Percentiles rank a stretch among this genome's conserved stretches.
Conservation (phyloP, 2,329 filamentous ascomycete species). For the Ceratocystis variospora region DNA sequence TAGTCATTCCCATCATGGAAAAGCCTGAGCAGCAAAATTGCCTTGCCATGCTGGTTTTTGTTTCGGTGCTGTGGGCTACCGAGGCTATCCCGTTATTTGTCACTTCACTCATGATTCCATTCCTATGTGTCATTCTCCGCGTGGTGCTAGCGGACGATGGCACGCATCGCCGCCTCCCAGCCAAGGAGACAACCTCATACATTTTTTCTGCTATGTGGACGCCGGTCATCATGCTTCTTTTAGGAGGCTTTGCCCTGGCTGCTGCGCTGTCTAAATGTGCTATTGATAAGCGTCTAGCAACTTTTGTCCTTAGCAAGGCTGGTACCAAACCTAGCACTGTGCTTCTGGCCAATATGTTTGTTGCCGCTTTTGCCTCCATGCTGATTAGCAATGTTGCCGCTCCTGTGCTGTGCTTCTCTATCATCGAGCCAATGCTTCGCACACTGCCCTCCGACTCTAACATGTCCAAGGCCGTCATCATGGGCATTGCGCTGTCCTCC, state of each 20-base stretch:
- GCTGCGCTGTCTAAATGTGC: slow-evolving; percentile 93
- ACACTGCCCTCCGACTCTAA: slow-evolving; percentile 79
- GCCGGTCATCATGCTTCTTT: slow-evolving; percentile 92
- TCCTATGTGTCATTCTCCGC: slow-evolving; percentile 73
- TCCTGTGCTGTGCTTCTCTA: slow-evolving; percentile 91
- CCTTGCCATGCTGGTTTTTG: slow-evolving; percentile 81
- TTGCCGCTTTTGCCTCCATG: slow-evolving; percentile 96
- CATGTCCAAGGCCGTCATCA: slow-evolving; percentile 89
- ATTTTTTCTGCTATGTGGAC: slow-evolving; percentile 98
- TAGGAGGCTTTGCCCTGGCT: slow-evolving; percentile 91
- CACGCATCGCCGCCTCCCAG: slow-evolving; percentile 55
- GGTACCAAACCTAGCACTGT: slow-evolving; percentile 82
- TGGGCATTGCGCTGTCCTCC: slow-evolving; percentile 86
- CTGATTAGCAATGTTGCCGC: slow-evolving; percentile 98
- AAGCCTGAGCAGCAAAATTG: slow-evolving; percentile 90
- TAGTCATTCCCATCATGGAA: slow-evolving; percentile 70
- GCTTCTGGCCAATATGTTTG: slow-evolving; percentile 94
- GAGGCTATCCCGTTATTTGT: slow-evolving; percentile 97
- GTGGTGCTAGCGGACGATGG: slow-evolving; percentile 65
- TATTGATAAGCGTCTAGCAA: slow-evolving; percentile 94
- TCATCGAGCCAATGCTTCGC: slow-evolving; percentile 92
- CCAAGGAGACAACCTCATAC: slow-evolving; percentile 66
- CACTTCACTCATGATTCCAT: slow-evolving; percentile 84
- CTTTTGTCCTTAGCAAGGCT: slow-evolving; percentile 89
- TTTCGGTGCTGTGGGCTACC: slow-evolving; percentile 90